Evolutionary conservation across 1,284 basidiomycete genomes (phyloP).

Genomic region (Pseudozyma thailandica): DNA sequence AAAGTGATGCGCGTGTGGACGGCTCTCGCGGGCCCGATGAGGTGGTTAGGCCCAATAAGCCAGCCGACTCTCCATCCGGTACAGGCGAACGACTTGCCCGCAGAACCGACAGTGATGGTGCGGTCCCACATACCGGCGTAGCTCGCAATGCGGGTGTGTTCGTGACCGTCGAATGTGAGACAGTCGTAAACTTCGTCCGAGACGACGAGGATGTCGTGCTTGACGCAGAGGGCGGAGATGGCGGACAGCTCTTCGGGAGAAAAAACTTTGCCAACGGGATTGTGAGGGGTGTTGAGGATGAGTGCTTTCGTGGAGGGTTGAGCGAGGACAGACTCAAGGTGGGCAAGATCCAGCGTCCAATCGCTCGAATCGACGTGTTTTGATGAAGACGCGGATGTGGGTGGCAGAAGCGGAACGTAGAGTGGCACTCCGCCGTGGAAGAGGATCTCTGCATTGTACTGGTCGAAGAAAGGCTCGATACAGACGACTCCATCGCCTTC

Average conservation of each 20-base stretch:
- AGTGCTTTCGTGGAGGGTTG: constrained; percentile 75
- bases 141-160: constrained; percentile 90
- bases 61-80: constrained; percentile 99
- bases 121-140: constrained; percentile 90
- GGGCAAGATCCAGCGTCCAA: constrained; percentile 74
- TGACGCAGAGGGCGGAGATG: constrained; percentile 86
- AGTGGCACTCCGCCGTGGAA: constrained; percentile 80
- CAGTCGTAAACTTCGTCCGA: constrained; percentile 95
- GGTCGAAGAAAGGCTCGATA: constrained; percentile 95
- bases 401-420: constrained; percentile 93
- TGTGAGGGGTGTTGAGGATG: constrained; percentile 77
- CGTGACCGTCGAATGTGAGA: constrained; percentile 85
- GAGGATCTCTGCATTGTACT: constrained; percentile 76
- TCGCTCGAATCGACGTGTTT: constrained; percentile 63
- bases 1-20: constrained; percentile 94
- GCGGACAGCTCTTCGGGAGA: constrained; percentile 81
- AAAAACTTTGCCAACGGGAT: constrained; percentile 83
- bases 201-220: constrained; percentile 92
- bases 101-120: constrained; percentile 83
- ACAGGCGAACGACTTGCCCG: constrained; percentile 88
- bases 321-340: constrained; percentile 81
- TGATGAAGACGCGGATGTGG: constrained; percentile 61
- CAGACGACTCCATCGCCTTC: constrained; percentile 91
- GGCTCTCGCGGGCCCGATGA: constrained; percentile 86
- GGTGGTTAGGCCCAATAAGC: constrained; percentile 85